These are phyloP conservation scores for Piper betle DNA, from an alignment of 164 flowering plant genomes.

Conservation along the genomic window DNA sequence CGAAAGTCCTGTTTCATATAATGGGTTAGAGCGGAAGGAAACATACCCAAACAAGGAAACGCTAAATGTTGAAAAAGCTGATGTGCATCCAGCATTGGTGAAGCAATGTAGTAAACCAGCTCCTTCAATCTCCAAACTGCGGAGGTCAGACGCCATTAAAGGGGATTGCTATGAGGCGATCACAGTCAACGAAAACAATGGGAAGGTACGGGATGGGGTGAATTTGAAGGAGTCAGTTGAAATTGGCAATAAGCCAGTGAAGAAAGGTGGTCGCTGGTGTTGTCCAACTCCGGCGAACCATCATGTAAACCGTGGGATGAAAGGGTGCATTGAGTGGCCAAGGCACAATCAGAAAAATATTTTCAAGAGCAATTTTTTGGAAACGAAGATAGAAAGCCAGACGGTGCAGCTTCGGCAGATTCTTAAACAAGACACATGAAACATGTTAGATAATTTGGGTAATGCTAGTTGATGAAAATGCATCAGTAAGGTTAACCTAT, in stretches of 20 bases:
- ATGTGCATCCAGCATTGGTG: conserved; percentile 37
- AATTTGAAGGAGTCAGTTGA: conserved; percentile 36
- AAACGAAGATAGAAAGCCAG: conserved; percentile 81
- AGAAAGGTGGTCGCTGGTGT: too few species aligned
- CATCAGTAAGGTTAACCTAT: too few species aligned
- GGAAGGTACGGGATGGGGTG: conserved; percentile 55
- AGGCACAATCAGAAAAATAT: conserved; percentile 50
- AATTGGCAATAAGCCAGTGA: conserved; percentile 44
- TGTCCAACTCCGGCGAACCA: too few species aligned
- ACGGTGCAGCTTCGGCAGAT: conserved; percentile 87
- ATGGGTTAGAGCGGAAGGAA: conserved; percentile 68
- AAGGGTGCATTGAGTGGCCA: conserved; percentile 93
- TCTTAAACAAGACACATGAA: conserved; percentile 82
- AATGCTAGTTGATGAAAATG: too few species aligned
- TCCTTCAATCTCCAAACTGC: conserved; percentile 63
- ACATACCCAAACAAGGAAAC: conserved; percentile 37
- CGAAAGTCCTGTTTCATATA: conserved; percentile 46
- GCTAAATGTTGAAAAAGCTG: conserved; percentile 44
- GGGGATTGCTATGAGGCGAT: conserved; percentile 55
- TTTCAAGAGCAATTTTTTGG: conserved; percentile 72
- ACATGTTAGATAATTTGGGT: too few species aligned
- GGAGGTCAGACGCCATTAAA: conserved; percentile 53
- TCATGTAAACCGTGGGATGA: conserved; percentile 53
- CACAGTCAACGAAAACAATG: conserved; percentile 44
- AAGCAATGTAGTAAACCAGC: conserved; percentile 41